Percentiles rank a stretch among this genome's conserved stretches.
These are phyloP conservation scores for Annona squamosa DNA, from an alignment of 164 flowering plant genomes.

Conservation along the genomic window DNA sequence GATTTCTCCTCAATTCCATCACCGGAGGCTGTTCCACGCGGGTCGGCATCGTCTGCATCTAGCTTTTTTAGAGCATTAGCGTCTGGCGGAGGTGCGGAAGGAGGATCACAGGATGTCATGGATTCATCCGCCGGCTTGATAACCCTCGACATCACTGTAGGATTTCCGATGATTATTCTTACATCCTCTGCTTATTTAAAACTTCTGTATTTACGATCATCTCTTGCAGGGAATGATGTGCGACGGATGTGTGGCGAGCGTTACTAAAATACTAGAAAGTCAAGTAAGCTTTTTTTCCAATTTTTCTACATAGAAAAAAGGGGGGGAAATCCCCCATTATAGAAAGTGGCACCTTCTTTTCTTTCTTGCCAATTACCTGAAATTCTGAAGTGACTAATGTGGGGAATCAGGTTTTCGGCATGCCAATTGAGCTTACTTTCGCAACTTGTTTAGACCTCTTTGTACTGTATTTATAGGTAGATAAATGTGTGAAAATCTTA, in stretches of 20 bases:
- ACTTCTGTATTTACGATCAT: neutral
- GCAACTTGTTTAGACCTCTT: no score
- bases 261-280: constrained; percentile 73
- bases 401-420: no score
- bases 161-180: constrained; percentile 7
- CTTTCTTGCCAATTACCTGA: neutral
- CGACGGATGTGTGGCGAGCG: constrained; percentile 87
- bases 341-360: neutral
- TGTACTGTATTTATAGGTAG: no score
- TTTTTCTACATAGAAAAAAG: neutral
- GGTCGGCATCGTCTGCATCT: constrained; percentile 25
- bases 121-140: constrained; percentile 55
- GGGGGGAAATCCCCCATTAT: no score
- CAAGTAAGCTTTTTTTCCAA: constrained; percentile 41
- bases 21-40: constrained; percentile 7
- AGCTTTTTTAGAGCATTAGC: constrained; percentile 16
- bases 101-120: constrained; percentile 35
- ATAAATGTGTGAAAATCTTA: no score
- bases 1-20: constrained; percentile 6
- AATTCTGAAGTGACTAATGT: no score
- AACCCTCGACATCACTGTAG: constrained; percentile 77
- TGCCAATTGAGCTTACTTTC: no score
- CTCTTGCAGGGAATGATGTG: constrained; percentile 75
- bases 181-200: no score
- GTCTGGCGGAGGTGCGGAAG: constrained; percentile 38